Conservation (phyloP, 805 yeast species). For the Pichia thaimueangensis region DNA sequence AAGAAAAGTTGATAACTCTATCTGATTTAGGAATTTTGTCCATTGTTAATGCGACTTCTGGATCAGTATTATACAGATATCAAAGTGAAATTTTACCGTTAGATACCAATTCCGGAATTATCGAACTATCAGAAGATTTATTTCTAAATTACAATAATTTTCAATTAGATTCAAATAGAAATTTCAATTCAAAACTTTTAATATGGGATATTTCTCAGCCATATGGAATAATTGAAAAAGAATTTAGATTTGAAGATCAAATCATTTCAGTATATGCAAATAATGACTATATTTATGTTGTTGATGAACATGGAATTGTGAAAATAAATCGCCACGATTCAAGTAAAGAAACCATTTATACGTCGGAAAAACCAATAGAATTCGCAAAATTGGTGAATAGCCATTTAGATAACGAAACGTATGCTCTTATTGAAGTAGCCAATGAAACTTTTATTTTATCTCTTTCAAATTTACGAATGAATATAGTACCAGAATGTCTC, state of each 20-base stretch:
- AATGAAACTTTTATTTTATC: neutral
- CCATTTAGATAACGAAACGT: neutral
- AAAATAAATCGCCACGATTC: neutral
- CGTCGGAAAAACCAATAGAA: neutral
- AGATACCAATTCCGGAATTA: slow-evolving; percentile 9
- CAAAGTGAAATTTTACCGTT: slow-evolving; percentile 18
- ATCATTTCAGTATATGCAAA: slow-evolving; percentile 15
- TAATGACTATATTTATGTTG: slow-evolving; percentile 7
- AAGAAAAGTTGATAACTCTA: slow-evolving; percentile 20
- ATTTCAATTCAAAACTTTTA: slow-evolving; percentile 9
- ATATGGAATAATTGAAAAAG: slow-evolving; percentile 15
- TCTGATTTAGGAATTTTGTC: slow-evolving; percentile 26
- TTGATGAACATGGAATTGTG: slow-evolving; percentile 11
- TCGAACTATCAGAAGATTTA: slow-evolving; percentile 11
- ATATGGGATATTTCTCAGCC: slow-evolving; percentile 17
- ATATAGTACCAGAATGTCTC: slow-evolving; percentile 4
- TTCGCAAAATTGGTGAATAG: slow-evolving; percentile 1
- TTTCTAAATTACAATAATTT: slow-evolving; percentile 17
- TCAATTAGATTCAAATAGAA: slow-evolving; percentile 2
- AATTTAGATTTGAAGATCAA: slow-evolving; percentile 10
- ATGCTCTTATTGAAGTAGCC: slow-evolving; percentile 1
- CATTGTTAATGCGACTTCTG: slow-evolving; percentile 20
- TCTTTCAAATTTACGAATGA: neutral
- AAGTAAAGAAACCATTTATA: neutral
- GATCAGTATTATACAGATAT: slow-evolving; percentile 27